Base-by-base conservation (phyloP, 345 rosid species). In the Limnanthes douglasii region DNA sequence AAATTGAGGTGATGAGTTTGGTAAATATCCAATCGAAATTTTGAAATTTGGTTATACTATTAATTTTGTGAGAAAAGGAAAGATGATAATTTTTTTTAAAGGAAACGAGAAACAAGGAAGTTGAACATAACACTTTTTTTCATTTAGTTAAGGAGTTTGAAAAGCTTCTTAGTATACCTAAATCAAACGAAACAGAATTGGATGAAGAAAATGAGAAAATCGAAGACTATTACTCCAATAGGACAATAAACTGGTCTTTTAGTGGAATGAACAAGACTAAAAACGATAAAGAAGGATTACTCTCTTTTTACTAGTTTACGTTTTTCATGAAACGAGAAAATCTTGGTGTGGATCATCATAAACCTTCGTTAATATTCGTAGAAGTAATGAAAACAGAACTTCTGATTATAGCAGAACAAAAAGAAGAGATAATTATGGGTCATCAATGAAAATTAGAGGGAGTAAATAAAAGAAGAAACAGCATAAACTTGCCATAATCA, bases 141-240 rank as follows among this genome's bases (percentile, higher is more conserved):
- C 74, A 83, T 53, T 51, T 88, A 57, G 92, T 90, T 3, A 51
- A 77, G 57, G 94, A 86, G 0, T 90, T 90, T 45, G 98, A 90
- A 70, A 57, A 52, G 54, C 68, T 74, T 20, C 45, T 54, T 34
- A 39, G 73, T 0, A 50, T 75, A 32, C 69, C 66, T 0, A 42
- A 34, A 12, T 53, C 66, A 0, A 61, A 70, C 39, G 66, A 41
- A 29, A 23, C 54, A 3, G 58, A 53, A n/a, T 28, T 35, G 42
- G 45, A 37, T 8, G 69, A 59, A 30, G 70, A 43, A 14, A 59
- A 57, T 28, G 56, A 34, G 21, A 60, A 56, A 36, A 52, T 11
- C 2, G 37, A 41, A 21, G 55, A 52, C 2, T 35, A 48, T 37
- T 34, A 7, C 4, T 18, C 6, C 6, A 15, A 18, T 17, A 40